Evolutionary conservation across 495 filamentous ascomycete genomes (phyloP), one percentile per base, ranked within the genome.

Genomic region (Cercophora scortea): DNA sequence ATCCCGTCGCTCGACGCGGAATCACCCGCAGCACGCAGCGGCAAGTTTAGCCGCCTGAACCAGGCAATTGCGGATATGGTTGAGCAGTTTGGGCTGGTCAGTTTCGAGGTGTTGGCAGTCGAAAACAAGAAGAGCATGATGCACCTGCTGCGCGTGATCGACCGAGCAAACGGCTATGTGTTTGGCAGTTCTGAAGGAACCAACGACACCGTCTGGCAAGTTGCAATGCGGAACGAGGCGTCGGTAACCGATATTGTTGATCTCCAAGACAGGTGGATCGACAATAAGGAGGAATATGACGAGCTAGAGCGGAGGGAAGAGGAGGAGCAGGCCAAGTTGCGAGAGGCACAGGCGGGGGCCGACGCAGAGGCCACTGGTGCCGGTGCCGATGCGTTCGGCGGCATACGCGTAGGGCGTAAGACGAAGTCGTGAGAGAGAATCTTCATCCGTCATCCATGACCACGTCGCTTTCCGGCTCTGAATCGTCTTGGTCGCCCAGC

Each of bases 61-160:
- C 76, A 82, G 49, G 92, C 93, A 0, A 86, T 98, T 44, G 79
- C 92, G 12, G 81, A 91, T 18, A 72, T 98, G 0, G 83, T 98
- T 10, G 84, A 94, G 60, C 87, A 86, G 52, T 98, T 95, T 63
- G 84, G 83, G 6, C 79, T 98, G 2, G 90, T 97, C 1, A 80
- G 80, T 3, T 98, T 95, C 62, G 90, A 96, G 67, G 95, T 93
- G 2, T 73, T 98, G 48, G 91, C 92, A 0, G 90, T 98, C 6
- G 93, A 98, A 65, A 90, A 98, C 68, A 94, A 92, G 69, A 86
- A 83, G 70, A 91, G 86, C 61, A 96, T 98, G 90, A 94, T 91
- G 83, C 84, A 83, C 56, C 75, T 98, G 8, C 69, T 98, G 41
- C 81, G 84, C 45, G 82, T 88, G 0, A 88, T 98, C 56, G 93